Evolutionary conservation across 2,329 filamentous ascomycete genomes (phyloP).

Genomic region (Aureobasidium sp.): DNA sequence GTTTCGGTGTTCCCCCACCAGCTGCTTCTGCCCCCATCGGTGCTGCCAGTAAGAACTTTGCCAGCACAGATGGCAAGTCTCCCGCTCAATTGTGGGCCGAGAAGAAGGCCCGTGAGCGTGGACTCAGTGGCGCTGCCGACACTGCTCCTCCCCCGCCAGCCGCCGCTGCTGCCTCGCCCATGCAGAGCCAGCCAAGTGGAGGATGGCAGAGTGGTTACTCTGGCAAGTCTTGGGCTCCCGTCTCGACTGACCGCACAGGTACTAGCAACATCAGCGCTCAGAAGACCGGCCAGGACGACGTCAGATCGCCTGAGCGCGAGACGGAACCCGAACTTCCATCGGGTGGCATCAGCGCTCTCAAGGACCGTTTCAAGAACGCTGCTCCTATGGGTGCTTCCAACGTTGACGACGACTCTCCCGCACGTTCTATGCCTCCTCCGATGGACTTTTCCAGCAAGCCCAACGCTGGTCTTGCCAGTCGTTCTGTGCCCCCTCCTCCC

Average conservation of each 20-base stretch:
- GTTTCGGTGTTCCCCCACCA: conserved; percentile 53
- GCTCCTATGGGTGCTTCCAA: conserved; percentile 56
- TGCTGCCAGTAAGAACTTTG: conserved; percentile 82
- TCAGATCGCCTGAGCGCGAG: conserved; percentile 40
- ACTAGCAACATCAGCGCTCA: conserved; percentile 49
- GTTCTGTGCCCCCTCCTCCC: conserved; percentile 70
- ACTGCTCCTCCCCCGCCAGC: conserved; percentile 36
- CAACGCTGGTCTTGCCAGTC: conserved; percentile 39
- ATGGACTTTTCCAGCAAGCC: conserved; percentile 61
- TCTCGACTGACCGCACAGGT: conserved; percentile 64
- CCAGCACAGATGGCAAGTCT: conserved; percentile 89
- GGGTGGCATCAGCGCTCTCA: conserved; percentile 63
- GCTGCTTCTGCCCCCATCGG: conserved; percentile 59
- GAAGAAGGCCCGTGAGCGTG: conserved; percentile 78
- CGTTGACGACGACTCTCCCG: conserved; percentile 24
- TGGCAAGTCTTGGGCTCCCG: conserved; percentile 83
- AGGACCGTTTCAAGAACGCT: conserved; percentile 75
- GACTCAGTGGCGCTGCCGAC: conserved; percentile 43
- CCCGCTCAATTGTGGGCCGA: conserved; percentile 96
- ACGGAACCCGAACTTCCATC: conserved; percentile 44
- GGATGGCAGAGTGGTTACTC: conserved; percentile 88
- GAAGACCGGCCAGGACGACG: conserved; percentile 50
- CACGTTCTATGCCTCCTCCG: conserved; percentile 48
- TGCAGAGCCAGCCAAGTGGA: conserved; percentile 63
- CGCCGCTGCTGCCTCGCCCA: conserved; percentile 37